phyloP scores from a whole-genome alignment of 2,329 filamentous ascomycete species.

The Macrophomina phaseolina region DNA sequence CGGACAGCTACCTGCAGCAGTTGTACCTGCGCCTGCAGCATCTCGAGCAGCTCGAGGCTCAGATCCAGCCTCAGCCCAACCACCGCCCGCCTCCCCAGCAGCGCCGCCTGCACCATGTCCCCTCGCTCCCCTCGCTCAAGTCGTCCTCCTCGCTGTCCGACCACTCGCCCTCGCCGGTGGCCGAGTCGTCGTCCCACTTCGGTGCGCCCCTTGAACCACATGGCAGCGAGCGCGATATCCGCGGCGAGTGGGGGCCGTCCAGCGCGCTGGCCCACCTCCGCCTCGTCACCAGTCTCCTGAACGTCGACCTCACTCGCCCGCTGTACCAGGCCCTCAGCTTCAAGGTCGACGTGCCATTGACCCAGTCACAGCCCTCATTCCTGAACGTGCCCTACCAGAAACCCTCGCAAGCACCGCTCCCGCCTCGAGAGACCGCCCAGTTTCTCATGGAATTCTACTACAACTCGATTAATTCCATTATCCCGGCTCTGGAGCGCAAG shows the following conservation, averaged over 20 bases:
- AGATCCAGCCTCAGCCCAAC: not conserved
- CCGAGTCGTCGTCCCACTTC: not conserved
- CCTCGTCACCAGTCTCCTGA: conserved; percentile 21
- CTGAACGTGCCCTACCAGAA: not conserved
- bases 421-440: conserved; percentile 14
- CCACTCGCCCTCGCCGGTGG: not conserved
- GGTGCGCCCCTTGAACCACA: not conserved
- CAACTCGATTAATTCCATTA: conserved; percentile 20
- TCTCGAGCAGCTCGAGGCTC: conserved; percentile 20
- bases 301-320: conserved; percentile 21
- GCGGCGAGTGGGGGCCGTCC: conserved; percentile 26
- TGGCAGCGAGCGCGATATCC: not conserved
- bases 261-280: conserved; percentile 22
- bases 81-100: not conserved
- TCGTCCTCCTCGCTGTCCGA: conserved; percentile 18
- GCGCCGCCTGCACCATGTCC: conserved; percentile 17
- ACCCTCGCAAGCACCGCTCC: not conserved
- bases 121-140: conserved; percentile 13
- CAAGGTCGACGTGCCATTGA: conserved; percentile 22
- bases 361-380: not conserved
- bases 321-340: conserved; percentile 20
- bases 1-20: conserved; percentile 24
- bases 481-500: conserved; percentile 17
- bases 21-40: conserved; percentile 24
- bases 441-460: conserved; percentile 27